phyloP scores from a whole-genome alignment of 2,329 filamentous ascomycete species.

The Ciborinia camelliae region DNA sequence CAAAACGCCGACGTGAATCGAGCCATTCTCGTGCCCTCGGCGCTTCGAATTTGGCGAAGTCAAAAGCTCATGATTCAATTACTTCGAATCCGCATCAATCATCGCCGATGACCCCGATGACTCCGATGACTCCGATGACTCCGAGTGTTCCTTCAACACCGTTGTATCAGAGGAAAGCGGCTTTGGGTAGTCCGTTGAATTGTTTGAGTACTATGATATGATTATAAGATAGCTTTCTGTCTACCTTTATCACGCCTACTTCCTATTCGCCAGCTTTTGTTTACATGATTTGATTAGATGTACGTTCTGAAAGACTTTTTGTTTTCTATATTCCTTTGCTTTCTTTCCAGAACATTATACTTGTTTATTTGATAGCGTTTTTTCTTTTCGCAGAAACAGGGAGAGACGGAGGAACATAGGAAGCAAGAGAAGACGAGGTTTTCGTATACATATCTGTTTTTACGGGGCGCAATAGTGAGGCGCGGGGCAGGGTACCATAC shows the following conservation, averaged over 20 bases:
- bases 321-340: slow-evolving; percentile 7
- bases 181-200: slow-evolving; percentile 39
- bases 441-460: background rate
- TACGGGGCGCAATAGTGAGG: background rate
- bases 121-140: slow-evolving; percentile 46
- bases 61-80: slow-evolving; percentile 25
- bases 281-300: background rate
- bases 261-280: background rate
- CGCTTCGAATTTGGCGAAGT: slow-evolving; percentile 45
- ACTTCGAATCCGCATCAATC: slow-evolving; percentile 37
- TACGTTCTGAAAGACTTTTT: background rate
- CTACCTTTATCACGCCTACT: background rate
- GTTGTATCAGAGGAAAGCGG: slow-evolving; percentile 22
- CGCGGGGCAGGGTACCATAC: background rate
- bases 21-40: slow-evolving; percentile 44
- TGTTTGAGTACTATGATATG: slow-evolving; percentile 47
- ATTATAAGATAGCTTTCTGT: slow-evolving; percentile 18
- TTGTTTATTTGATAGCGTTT: background rate
- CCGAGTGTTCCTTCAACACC: slow-evolving; percentile 44
- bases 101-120: slow-evolving; percentile 44
- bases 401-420: background rate
- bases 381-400: background rate
- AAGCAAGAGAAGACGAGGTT: background rate
- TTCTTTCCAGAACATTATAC: background rate
- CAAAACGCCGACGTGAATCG: slow-evolving; percentile 64